phyloP scores from a whole-genome alignment of 2,329 filamentous ascomycete genomes.

The Aspergillus sp. region DNA sequence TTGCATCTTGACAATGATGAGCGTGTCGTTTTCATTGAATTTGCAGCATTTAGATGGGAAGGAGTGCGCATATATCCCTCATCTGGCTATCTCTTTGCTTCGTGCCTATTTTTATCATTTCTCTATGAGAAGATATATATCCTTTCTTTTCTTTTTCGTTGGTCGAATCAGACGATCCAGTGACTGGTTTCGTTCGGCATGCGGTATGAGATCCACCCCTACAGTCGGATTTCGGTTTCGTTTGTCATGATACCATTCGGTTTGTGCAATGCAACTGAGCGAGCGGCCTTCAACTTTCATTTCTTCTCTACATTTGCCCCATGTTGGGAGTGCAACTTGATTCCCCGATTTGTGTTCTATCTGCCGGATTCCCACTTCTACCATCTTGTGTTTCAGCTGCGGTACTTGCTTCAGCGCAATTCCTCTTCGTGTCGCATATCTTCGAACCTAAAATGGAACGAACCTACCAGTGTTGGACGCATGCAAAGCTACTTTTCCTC shows the following conservation, averaged over 20 bases:
- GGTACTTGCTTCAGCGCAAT: no score
- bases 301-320: background rate
- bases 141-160: constrained; percentile 1
- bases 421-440: no score
- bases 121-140: constrained; percentile 7
- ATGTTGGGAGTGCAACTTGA: constrained; percentile 10
- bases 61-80: constrained; percentile 26
- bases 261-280: constrained; percentile 7
- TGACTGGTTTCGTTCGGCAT: background rate
- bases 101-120: constrained; percentile 5
- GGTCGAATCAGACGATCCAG: constrained; percentile 5
- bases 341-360: constrained; percentile 7
- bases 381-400: background rate
- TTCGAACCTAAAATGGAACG: no score
- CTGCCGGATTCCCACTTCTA: background rate
- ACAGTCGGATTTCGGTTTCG: constrained; percentile 4
- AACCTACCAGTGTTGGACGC: no score
- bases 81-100: constrained; percentile 16
- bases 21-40: constrained; percentile 19
- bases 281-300: constrained; percentile 9
- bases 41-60: constrained; percentile 30
- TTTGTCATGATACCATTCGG: constrained; percentile 13
- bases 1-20: constrained; percentile 26
- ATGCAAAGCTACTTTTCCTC: no score
- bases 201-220: background rate